These are phyloP conservation scores for Lentinula sp. DNA, from an alignment of 768 basidiomycete genomes.

Conservation along the genomic window DNA sequence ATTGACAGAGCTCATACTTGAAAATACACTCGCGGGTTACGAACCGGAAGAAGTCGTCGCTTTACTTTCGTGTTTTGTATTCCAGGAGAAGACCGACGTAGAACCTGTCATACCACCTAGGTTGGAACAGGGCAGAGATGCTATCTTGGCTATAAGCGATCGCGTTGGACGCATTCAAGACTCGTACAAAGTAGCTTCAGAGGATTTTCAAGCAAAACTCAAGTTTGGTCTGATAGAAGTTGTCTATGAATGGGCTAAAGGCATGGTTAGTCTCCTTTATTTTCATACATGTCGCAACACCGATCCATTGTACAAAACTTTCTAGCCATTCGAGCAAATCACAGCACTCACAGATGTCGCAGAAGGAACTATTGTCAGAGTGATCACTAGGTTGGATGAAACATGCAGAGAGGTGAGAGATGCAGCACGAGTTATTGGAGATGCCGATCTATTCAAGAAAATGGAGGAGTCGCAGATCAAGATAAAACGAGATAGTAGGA, in stretches of 20 bases:
- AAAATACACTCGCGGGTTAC: constrained; percentile 86
- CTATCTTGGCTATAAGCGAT: constrained; percentile 73
- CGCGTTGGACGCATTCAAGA: constrained; percentile 79
- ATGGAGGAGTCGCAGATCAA: constrained; percentile 94
- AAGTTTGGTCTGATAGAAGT: constrained; percentile 94
- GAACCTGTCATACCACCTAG: constrained; percentile 79
- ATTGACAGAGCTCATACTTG: constrained; percentile 92
- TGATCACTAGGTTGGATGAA: constrained; percentile 94
- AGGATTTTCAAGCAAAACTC: constrained; percentile 71
- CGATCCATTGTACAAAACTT: not conserved
- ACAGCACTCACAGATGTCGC: constrained; percentile 88
- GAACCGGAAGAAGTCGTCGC: constrained; percentile 97
- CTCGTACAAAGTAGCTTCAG: constrained; percentile 67
- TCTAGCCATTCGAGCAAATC: constrained; percentile 93
- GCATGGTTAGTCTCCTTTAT: constrained; percentile 66
- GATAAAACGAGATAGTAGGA: constrained; percentile 95
- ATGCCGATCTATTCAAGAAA: constrained; percentile 92
- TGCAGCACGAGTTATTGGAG: constrained; percentile 95
- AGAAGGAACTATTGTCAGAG: constrained; percentile 95
- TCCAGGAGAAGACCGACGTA: constrained; percentile 95
- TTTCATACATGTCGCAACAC: not conserved
- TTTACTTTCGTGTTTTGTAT: constrained; percentile 92
- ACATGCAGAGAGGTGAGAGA: constrained; percentile 96
- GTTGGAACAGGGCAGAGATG: constrained; percentile 73
- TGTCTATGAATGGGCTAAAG: constrained; percentile 98